Base-by-base conservation (phyloP, 2,329 filamentous ascomycete genomes). In the Ophiostoma triangulosporum region DNA sequence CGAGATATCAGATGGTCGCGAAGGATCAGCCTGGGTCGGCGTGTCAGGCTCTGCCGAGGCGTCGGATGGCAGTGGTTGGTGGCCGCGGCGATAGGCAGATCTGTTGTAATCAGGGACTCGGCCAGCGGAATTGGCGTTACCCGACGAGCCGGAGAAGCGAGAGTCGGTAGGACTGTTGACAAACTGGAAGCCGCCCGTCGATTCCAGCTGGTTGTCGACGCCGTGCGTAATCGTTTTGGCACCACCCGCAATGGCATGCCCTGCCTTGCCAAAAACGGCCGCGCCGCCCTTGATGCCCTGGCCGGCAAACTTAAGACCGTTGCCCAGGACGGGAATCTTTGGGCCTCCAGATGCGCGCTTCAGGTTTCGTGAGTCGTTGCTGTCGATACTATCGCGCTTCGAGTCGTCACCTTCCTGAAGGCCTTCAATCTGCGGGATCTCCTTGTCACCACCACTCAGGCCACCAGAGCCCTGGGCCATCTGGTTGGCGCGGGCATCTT, bases 151-250 rank as follows among this genome's bases (percentile, higher is more conserved):
- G 3, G 52, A 32, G 5, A 22, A 14, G 11, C 22, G 20, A 3
- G 35, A 31, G 9, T 31, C 46, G 9, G 26, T 33, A n/a, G 22
- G n/a, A 11, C 12, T 27, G 24, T 60, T 56, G 20, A 66, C 65
- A 54, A 63, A 65, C 56, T 60, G 68, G 57, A 81, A 81, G 0
- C 77, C 77, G 55, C 80, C 77, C 0, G 73, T 79, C 4, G 72
- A 74, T 52, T 75, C 76, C 20, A 83, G 61, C 11, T 73, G 72
- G 24, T 66, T 67, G 31, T 79, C 75, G 3, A 82, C 64, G 4
- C 72, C 75, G 12, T 72, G 70, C 1, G 71, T 71, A 3, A 75
- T 60, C 15, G 72, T 69, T 51, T 71, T 76, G 32, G 68, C 68
- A 12, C 70, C 71, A 22, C 69, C 71, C 12, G 70, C 54, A 26